These are phyloP conservation scores for Castanopsis chinensis DNA, from an alignment of 306 rosid species.

Conservation along the genomic window DNA sequence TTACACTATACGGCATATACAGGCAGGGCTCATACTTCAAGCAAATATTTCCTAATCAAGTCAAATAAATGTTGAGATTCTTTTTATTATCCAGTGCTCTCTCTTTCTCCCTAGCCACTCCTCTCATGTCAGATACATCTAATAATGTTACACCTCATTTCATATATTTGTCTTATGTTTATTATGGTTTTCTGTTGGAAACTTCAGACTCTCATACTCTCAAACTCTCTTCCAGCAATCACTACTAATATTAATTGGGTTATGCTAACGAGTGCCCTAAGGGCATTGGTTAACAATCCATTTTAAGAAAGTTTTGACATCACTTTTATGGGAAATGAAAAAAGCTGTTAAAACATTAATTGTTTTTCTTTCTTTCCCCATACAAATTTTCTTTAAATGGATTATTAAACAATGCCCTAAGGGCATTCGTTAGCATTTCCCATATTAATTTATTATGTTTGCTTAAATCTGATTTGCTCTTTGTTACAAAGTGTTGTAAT, in stretches of 20 bases:
- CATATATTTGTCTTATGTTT: background rate
- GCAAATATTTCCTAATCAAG: conserved; percentile 2
- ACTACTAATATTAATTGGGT: background rate
- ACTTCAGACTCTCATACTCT: background rate
- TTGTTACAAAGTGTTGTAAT: background rate
- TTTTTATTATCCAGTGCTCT: background rate
- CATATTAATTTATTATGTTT: background rate
- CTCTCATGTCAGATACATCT: background rate
- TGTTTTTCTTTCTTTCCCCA: no score
- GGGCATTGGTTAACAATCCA: no score
- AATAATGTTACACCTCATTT: background rate
- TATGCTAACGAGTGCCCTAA: no score
- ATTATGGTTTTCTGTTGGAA: background rate
- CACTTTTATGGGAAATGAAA: no score
- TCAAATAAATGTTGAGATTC: background rate
- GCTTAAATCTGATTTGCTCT: background rate
- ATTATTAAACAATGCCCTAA: no score
- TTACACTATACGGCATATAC: background rate
- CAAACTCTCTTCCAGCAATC: background rate
- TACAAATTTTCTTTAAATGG: no score
- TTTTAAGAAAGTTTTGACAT: no score
- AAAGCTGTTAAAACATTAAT: no score
- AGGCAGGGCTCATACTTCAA: background rate
- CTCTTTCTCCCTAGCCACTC: background rate
- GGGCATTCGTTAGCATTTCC: no score